Percentiles rank a stretch among this genome's conserved stretches.
These are phyloP conservation scores for Xylogone sp. DNA, from an alignment of 2,329 filamentous ascomycete species.

Conservation along the genomic window DNA sequence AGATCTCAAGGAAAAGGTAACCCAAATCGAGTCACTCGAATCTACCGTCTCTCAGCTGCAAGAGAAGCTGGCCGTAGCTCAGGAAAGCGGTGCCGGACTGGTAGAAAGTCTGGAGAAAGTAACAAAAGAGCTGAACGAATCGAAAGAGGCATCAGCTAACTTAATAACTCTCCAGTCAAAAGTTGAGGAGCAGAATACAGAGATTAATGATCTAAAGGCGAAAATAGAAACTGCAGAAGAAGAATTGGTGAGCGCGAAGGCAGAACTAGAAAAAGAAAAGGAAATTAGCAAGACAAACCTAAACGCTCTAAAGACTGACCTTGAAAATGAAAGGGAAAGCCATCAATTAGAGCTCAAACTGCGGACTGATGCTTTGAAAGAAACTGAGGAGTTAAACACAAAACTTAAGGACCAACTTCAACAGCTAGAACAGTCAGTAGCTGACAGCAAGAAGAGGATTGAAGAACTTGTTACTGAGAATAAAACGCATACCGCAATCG, in stretches of 20 bases:
- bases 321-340: conserved; percentile 12
- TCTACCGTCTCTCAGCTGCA: conserved; percentile 65
- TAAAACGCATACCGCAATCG: conserved; percentile 12
- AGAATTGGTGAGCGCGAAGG: conserved; percentile 17
- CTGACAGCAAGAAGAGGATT: conserved; percentile 16
- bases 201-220: conserved; percentile 21
- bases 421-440: conserved; percentile 15
- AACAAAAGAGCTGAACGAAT: conserved; percentile 59
- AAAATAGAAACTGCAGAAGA: conserved; percentile 21
- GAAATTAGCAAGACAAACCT: conserved; percentile 17
- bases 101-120: conserved; percentile 39
- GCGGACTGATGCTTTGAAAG: conserved; percentile 13
- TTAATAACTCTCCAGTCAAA: conserved; percentile 33
- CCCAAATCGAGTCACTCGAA: conserved; percentile 68
- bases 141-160: conserved; percentile 64
- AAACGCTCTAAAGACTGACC: conserved; percentile 13
- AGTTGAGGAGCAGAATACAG: conserved; percentile 19
- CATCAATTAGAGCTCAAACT: conserved; percentile 6
- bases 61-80: conserved; percentile 65
- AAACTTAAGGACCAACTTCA: conserved; percentile 19
- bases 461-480: conserved; percentile 19
- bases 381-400: conserved; percentile 14
- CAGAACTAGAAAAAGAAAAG: conserved; percentile 16
- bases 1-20: conserved; percentile 65
- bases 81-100: conserved; percentile 67